Percentiles rank a stretch among this genome's conserved stretches.
These are phyloP conservation scores for Kuraishia floccosa DNA, from an alignment of 805 yeast species.

Conservation along the genomic window DNA sequence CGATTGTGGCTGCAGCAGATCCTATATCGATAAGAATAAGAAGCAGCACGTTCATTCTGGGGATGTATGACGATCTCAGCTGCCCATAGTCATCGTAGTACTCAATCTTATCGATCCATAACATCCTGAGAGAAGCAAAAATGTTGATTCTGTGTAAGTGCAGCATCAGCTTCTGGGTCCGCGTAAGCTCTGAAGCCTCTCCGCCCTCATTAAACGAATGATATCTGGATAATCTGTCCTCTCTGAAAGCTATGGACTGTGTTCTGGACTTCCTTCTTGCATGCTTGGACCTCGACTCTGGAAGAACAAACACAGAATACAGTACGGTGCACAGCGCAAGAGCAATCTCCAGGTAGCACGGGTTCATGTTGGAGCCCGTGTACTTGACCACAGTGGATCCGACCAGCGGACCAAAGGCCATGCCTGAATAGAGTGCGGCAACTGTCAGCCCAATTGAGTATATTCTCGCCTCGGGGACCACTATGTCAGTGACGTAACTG, in stretches of 20 bases:
- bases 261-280: conserved; percentile 43
- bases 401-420: conserved; percentile 53
- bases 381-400: conserved; percentile 29
- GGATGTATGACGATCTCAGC: too few relatives aligned
- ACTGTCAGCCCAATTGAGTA: conserved; percentile 45
- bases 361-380: conserved; percentile 13
- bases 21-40: conserved; percentile 37
- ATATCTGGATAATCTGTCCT: conserved; percentile 3
- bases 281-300: conserved; percentile 52
- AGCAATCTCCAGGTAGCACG: conserved; percentile 18
- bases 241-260: conserved; percentile 4
- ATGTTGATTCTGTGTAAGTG: conserved; percentile 12
- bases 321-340: conserved; percentile 21
- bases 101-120: conserved; percentile 37
- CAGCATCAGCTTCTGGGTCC: too few relatives aligned
- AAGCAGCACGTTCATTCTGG: conserved; percentile 35
- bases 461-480: conserved; percentile 47
- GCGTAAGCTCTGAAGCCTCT: too few relatives aligned
- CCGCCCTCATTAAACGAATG: neutral
- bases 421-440: conserved; percentile 49
- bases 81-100: too few relatives aligned
- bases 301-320: conserved; percentile 27
- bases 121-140: conserved; percentile 36
- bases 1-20: conserved; percentile 24
- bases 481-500: conserved; percentile 68